Conservation (phyloP, 257 asterid species). For the Anisodus acutangulus region DNA sequence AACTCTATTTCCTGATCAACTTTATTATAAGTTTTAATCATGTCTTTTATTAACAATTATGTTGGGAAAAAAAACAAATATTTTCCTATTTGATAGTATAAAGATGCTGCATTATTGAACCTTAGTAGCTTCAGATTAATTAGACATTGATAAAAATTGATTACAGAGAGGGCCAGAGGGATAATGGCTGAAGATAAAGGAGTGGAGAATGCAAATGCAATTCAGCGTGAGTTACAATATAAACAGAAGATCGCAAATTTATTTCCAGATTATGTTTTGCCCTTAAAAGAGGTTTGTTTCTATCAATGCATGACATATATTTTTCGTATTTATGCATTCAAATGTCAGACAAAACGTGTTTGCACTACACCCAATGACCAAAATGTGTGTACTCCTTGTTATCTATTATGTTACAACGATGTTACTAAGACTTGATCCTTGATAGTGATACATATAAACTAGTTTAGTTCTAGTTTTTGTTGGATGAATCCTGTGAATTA, state of each 20-base stretch:
- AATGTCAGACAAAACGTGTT: background rate
- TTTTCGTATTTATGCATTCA: background rate
- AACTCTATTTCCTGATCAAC: background rate
- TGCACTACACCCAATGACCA: too few species aligned
- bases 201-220: conserved; percentile 34
- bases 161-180: background rate
- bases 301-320: background rate
- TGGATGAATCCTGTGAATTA: too few species aligned
- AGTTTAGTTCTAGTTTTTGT: too few species aligned
- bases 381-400: too few species aligned
- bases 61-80: too few species aligned
- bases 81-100: background rate
- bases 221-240: conserved; percentile 37
- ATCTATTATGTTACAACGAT: background rate
- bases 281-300: conserved; percentile 38
- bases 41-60: background rate
- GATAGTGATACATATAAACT: too few species aligned
- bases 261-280: conserved; percentile 29
- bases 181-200: conserved; percentile 46
- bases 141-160: background rate
- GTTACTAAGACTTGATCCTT: too few species aligned
- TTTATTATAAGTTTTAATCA: background rate
- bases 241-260: conserved; percentile 34
- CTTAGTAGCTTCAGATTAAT: background rate
- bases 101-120: background rate